A percentile compares a stretch with the other conserved stretches of the same genome.
Conservation (phyloP, 2,329 filamentous ascomycete genomes). For the Arthrinium puccinioides region DNA sequence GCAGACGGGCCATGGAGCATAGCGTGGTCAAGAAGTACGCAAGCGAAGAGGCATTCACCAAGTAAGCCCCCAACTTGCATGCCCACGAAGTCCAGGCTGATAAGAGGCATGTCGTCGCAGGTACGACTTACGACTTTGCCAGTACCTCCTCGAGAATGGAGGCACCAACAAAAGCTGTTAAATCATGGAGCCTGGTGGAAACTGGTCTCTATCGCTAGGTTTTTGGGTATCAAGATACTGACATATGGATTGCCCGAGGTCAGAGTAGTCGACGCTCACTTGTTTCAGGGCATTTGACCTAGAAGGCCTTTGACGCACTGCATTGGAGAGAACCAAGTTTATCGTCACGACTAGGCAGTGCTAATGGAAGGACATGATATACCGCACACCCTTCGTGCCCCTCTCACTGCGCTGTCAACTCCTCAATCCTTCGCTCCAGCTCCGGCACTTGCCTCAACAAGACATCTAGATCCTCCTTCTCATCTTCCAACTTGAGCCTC, state of each 20-base stretch:
- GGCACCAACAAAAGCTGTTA: too few relatives aligned
- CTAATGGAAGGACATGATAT: neutral
- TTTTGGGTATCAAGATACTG: neutral
- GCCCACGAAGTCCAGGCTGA: too few relatives aligned
- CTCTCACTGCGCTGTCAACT: slow-evolving; percentile 53
- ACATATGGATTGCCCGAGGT: neutral
- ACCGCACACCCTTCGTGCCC: neutral
- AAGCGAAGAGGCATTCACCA: too few relatives aligned
- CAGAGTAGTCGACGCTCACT: neutral
- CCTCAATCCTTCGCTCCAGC: slow-evolving; percentile 74
- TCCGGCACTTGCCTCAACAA: slow-evolving; percentile 80
- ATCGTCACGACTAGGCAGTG: neutral
- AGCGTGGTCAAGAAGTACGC: too few relatives aligned
- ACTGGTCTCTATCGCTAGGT: too few relatives aligned
- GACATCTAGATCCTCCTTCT: slow-evolving; percentile 89
- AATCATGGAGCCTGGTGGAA: too few relatives aligned
- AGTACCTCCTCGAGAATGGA: too few relatives aligned
- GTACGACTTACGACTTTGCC: too few relatives aligned
- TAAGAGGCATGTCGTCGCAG: too few relatives aligned
- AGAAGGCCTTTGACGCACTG: neutral
- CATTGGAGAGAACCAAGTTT: too few relatives aligned
- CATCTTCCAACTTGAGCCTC: slow-evolving; percentile 81
- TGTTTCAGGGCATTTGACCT: neutral
- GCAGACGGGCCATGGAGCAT: too few relatives aligned
- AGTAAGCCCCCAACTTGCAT: too few relatives aligned